These are phyloP conservation scores for Talaromyces sp. DNA, from an alignment of 2,329 filamentous ascomycete genomes.

Conservation along the genomic window DNA sequence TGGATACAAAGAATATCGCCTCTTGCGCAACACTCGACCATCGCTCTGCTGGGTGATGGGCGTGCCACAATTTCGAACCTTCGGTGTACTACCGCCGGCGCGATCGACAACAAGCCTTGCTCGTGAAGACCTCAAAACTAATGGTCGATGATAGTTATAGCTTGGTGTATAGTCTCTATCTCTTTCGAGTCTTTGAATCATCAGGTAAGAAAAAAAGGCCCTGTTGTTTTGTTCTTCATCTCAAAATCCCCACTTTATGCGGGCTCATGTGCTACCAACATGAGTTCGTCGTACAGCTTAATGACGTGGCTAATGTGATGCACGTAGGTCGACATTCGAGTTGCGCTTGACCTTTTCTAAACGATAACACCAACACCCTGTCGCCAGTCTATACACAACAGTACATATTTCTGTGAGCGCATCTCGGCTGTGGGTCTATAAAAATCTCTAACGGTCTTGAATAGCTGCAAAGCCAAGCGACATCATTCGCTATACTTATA, in stretches of 20 bases:
- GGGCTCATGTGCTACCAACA: not conserved
- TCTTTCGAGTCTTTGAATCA: not conserved
- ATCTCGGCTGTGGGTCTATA: not conserved
- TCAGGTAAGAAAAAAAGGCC: not conserved
- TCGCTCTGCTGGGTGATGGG: not conserved
- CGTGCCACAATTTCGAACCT: not conserved
- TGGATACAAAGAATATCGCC: not conserved
- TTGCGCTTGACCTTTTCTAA: not conserved
- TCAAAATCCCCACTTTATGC: not conserved
- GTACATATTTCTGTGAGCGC: not conserved
- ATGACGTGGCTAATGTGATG: not conserved
- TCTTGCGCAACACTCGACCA: not conserved
- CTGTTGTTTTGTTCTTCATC: not conserved
- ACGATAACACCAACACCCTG: not conserved
- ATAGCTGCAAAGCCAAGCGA: not conserved
- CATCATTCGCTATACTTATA: not conserved
- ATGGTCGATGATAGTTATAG: not conserved
- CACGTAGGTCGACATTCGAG: not conserved
- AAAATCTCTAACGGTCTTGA: not conserved
- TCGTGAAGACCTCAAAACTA: not conserved
- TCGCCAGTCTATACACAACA: not conserved
- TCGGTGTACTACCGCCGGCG: not conserved
- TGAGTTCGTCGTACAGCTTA: not conserved
- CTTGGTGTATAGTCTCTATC: not conserved
- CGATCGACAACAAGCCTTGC: not conserved